Conservation (phyloP, 1,284 basidiomycete species). For the Gymnopus androsaceus region DNA sequence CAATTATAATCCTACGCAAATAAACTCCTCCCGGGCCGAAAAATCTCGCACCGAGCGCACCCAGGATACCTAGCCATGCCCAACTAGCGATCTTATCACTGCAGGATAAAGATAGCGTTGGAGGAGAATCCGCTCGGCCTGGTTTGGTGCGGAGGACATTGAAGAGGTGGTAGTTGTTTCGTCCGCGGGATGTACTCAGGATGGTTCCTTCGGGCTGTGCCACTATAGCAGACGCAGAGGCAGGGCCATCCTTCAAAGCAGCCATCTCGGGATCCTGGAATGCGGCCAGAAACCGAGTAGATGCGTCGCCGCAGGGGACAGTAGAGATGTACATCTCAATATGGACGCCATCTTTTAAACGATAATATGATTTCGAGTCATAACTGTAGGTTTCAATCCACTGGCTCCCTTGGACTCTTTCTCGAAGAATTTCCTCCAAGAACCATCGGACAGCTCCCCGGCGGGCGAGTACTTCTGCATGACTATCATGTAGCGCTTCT, state of each 20-base stretch:
- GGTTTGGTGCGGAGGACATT: constrained; percentile 89
- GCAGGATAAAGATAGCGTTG: constrained; percentile 83
- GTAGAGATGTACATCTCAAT: constrained; percentile 85
- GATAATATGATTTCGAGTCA: constrained; percentile 44
- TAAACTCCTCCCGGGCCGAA: constrained; percentile 64
- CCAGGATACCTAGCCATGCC: constrained; percentile 83
- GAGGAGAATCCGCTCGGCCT: constrained; percentile 81
- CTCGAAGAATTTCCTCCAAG: constrained; percentile 62
- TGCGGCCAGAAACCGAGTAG: constrained; percentile 74
- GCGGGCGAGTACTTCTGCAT: constrained; percentile 88
- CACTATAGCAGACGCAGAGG: constrained; percentile 38
- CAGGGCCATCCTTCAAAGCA: constrained; percentile 64
- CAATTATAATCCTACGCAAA: constrained; percentile 66
- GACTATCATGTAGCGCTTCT: constrained; percentile 85
- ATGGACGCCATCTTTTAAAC: constrained; percentile 50
- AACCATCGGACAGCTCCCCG: constrained; percentile 84
- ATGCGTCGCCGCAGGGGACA: constrained; percentile 92
- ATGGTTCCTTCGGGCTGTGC: constrained; percentile 37
- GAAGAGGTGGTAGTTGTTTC: constrained; percentile 73
- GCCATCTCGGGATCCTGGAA: constrained; percentile 73
- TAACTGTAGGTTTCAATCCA: no score
- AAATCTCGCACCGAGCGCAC: constrained; percentile 64
- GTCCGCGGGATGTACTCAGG: constrained; percentile 65
- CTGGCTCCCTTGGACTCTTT: constrained; percentile 36
- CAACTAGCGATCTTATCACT: constrained; percentile 90